Conservation (phyloP, 2,329 filamentous ascomycete species). For the Emergomyces pasteurianus region DNA sequence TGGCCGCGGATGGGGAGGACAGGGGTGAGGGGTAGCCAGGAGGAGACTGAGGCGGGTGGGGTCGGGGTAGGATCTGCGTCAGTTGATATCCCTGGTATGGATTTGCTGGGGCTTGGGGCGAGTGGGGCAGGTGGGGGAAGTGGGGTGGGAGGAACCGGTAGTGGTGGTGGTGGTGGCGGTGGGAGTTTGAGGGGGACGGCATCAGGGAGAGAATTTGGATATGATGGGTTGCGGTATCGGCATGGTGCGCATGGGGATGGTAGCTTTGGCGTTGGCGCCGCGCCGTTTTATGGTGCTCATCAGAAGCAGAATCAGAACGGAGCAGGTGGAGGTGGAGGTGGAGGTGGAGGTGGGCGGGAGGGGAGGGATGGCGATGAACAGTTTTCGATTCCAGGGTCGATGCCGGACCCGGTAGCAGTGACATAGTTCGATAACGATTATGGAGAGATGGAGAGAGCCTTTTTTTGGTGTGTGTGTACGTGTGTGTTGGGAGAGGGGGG, state of each 20-base stretch:
- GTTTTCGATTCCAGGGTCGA: slow-evolving; percentile 29
- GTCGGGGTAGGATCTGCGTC: slow-evolving; percentile 13
- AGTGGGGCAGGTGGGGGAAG: not conserved
- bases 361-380: slow-evolving; percentile 19
- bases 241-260: slow-evolving; percentile 12
- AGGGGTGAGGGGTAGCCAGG: slow-evolving; percentile 31
- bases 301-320: slow-evolving; percentile 23
- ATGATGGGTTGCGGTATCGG: slow-evolving; percentile 14
- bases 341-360: slow-evolving; percentile 23
- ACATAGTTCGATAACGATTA: slow-evolving; percentile 9
- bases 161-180: slow-evolving; percentile 3
- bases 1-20: slow-evolving; percentile 48
- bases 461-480: not conserved
- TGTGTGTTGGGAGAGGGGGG: not conserved
- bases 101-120: not conserved
- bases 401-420: slow-evolving; percentile 20
- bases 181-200: slow-evolving; percentile 10
- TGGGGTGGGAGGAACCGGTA: not conserved
- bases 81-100: not conserved
- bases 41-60: slow-evolving; percentile 23
- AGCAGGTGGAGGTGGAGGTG: no score
- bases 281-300: slow-evolving; percentile 15
- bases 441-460: not conserved
- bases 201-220: slow-evolving; percentile 16
- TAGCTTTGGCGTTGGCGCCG: slow-evolving; percentile 12